These are phyloP conservation scores for Colletotrichum euphorbiae DNA, from an alignment of 2,329 filamentous ascomycete genomes.

Conservation along the genomic window DNA sequence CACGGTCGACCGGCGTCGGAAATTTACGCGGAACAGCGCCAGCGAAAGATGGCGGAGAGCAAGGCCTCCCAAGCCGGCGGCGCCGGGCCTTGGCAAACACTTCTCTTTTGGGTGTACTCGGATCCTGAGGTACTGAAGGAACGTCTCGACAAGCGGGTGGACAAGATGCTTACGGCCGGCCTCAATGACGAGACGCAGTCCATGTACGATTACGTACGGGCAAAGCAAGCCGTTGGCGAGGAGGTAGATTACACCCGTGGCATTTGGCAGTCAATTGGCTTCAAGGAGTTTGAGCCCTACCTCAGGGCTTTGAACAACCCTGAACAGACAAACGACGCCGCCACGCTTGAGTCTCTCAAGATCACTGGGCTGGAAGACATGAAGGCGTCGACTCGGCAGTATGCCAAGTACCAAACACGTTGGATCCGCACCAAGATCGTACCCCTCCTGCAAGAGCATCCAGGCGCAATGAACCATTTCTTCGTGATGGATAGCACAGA, in stretches of 20 bases:
- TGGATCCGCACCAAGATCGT: conserved; percentile 91
- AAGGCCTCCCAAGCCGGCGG: conserved; percentile 30
- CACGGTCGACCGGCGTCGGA: conserved; percentile 87
- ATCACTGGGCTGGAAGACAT: conserved; percentile 76
- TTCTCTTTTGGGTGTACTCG: conserved; percentile 91
- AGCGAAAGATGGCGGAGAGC: conserved; percentile 48
- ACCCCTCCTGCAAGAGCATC: conserved; percentile 70
- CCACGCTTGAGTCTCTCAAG: conserved; percentile 67
- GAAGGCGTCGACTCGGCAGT: conserved; percentile 86
- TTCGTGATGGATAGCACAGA: conserved; percentile 88
- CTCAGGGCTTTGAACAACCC: conserved; percentile 58
- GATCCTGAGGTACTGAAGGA: conserved; percentile 74
- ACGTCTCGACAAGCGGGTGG: conserved; percentile 81
- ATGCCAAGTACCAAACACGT: conserved; percentile 83
- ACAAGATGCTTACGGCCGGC: conserved; percentile 79
- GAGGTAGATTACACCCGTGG: conserved; percentile 79
- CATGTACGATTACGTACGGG: conserved; percentile 55
- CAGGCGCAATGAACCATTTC: conserved; percentile 66
- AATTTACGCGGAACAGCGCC: conserved; percentile 83
- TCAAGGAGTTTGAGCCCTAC: conserved; percentile 88
- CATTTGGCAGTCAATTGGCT: conserved; percentile 97
- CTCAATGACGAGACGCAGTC: conserved; percentile 62
- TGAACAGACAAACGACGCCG: conserved; percentile 38
- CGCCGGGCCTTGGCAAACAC: conserved; percentile 61
- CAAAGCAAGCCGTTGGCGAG: conserved; percentile 56